Evolutionary conservation across 2,329 filamentous ascomycete species (phyloP), one percentile per base, ranked within the genome.

Genomic region (Dactylellina cionopaga): DNA sequence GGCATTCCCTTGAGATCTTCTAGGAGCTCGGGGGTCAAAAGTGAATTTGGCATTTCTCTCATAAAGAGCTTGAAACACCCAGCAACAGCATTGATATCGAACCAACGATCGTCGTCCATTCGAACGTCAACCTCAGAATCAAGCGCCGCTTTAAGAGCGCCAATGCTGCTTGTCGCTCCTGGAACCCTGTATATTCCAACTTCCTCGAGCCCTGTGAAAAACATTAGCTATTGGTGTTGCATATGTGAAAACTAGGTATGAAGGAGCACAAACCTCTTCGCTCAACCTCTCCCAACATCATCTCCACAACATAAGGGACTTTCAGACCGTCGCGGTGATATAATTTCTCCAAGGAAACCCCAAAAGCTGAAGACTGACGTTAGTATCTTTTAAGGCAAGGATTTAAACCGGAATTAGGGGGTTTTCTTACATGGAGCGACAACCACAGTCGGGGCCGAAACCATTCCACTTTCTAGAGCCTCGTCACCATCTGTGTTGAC

Each of bases 1-100:
- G 85, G 87, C 62, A 90, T 82, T 62, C 81, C 83, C 64, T 85
- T 82, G 49, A 89, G 81, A 76, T 90, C 88, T 58, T 89, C 86
- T 55, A 86, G 81, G 65, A 90, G 83, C 77, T 90, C 88, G 2
- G 72, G 62, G 13, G 75, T 64, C 9, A 78, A 51, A 13, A 75
- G 64, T 13, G 69, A 74, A 22, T 77, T 74, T 15, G 77, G 77
- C 63, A 78, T 74, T 46, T 78, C 77, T 35, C 76, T 74, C 76
- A 78, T 78, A 41, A 77, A 77, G 35, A 77, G 74, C 60, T 78
- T 78, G 66, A 78, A 77, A 6, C 75, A 68, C 17, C 77, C 77
- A 7, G 77, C 77, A 27, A 76, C 76, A 37, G 76, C 77, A 60
- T 78, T 78, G 52, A 77, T 78, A 65, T 78, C 77, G 37, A 77